Conservation (phyloP, 495 filamentous ascomycete genomes). For the Trichodelitschia bisporula region DNA sequence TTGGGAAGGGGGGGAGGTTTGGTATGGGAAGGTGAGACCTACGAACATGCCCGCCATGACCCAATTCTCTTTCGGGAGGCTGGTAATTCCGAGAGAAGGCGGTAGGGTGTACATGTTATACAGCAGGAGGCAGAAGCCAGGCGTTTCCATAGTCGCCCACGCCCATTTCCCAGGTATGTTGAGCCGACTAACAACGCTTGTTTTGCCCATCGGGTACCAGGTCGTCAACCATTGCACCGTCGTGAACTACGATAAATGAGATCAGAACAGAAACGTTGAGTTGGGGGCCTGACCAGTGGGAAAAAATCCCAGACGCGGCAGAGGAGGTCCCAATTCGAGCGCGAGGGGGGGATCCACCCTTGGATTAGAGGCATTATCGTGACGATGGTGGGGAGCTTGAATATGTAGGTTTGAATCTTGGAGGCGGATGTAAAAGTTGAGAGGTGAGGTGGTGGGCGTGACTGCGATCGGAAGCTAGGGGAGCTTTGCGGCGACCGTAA, state of each 20-base stretch:
- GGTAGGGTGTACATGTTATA: slow-evolving; percentile 51
- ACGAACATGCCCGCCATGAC: slow-evolving; percentile 39
- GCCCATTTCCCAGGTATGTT: slow-evolving; percentile 75
- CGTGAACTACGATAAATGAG: no score
- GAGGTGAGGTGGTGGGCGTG: no score
- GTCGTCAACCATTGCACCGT: slow-evolving; percentile 17
- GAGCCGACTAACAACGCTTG: slow-evolving; percentile 42
- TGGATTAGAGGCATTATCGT: slow-evolving; percentile 16
- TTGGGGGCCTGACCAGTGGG: slow-evolving; percentile 10
- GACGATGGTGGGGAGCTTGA: no score
- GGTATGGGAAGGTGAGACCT: slow-evolving; percentile 5
- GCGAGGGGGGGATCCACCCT: slow-evolving; percentile 22
- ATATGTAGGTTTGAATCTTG: no score
- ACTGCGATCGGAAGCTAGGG: no score
- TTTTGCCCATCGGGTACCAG: slow-evolving; percentile 43
- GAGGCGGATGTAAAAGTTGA: no score
- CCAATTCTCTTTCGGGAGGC: slow-evolving; percentile 43
- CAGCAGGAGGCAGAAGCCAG: slow-evolving; percentile 48
- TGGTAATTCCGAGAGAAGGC: slow-evolving; percentile 19
- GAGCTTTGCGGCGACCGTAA: no score
- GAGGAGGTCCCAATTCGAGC: slow-evolving; percentile 24
- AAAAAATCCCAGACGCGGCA: slow-evolving; percentile 21
- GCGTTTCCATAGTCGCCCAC: slow-evolving; percentile 72
- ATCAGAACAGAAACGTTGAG: no score
- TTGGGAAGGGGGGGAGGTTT: background rate